Evolutionary conservation across 768 basidiomycete species (phyloP).

Genomic region (Leccinellum rugosiceps): DNA sequence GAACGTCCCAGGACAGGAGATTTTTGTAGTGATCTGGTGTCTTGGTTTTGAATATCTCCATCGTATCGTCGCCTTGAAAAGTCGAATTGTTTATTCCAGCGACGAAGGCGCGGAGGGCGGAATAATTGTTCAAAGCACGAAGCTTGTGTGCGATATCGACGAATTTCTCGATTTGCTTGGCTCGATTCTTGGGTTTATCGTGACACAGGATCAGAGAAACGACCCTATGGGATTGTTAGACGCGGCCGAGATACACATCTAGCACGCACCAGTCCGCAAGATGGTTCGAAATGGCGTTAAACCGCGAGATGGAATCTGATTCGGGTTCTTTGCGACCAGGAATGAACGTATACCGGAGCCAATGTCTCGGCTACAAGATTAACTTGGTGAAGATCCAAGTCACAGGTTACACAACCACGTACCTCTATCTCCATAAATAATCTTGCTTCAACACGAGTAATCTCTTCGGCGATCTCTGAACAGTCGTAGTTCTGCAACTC

Average conservation of each 20-base stretch:
- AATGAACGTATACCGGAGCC: slow-evolving; percentile 76
- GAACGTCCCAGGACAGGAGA: slow-evolving; percentile 77
- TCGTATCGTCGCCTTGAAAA: slow-evolving; percentile 71
- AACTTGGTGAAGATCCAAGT: neutral
- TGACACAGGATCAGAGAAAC: slow-evolving; percentile 88
- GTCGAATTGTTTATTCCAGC: slow-evolving; percentile 87
- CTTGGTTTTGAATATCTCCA: slow-evolving; percentile 67
- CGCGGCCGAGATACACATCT: neutral
- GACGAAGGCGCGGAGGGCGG: slow-evolving; percentile 88
- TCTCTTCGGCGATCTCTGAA: slow-evolving; percentile 77
- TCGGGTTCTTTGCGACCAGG: slow-evolving; percentile 63
- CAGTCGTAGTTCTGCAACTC: slow-evolving; percentile 57
- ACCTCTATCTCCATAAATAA: slow-evolving; percentile 79
- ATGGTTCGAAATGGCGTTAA: slow-evolving; percentile 77
- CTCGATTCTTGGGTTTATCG: slow-evolving; percentile 70
- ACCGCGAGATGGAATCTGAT: slow-evolving; percentile 67
- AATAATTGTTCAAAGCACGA: slow-evolving; percentile 87
- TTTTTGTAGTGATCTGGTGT: slow-evolving; percentile 71
- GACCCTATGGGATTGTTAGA: slow-evolving; percentile 55
- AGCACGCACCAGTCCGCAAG: slow-evolving; percentile 72
- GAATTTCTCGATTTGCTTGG: slow-evolving; percentile 84
- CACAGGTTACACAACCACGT: slow-evolving; percentile 14
- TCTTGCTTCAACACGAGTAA: slow-evolving; percentile 69
- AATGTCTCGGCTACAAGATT: slow-evolving; percentile 70
- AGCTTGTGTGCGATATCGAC: slow-evolving; percentile 80